A percentile compares a stretch with the other conserved stretches of the same genome.
phyloP scores from a whole-genome alignment of 2,329 filamentous ascomycete genomes.

The Ophiostoma australiae region DNA sequence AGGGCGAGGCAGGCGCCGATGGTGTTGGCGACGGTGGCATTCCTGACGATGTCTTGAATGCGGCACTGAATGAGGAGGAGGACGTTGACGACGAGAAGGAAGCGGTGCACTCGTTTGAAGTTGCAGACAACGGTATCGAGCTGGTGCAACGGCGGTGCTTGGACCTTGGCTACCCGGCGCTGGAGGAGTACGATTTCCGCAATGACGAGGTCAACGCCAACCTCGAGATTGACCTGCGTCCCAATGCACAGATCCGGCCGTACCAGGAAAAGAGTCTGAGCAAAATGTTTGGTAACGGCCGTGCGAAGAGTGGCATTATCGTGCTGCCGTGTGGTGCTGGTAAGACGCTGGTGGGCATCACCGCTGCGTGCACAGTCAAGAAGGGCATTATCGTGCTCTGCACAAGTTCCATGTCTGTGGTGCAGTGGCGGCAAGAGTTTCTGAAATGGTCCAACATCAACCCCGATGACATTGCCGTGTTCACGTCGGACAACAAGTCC shows the following conservation, averaged over 20 bases:
- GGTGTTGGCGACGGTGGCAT: not conserved
- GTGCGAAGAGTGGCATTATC: slow-evolving; percentile 95
- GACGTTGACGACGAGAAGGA: slow-evolving; percentile 78
- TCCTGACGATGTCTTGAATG: slow-evolving; percentile 50
- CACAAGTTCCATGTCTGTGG: slow-evolving; percentile 95
- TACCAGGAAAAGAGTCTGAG: slow-evolving; percentile 97
- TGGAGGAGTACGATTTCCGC: slow-evolving; percentile 96
- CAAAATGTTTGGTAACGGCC: slow-evolving; percentile 99
- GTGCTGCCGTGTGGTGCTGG: slow-evolving; percentile 94
- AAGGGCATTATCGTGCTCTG: slow-evolving; percentile 94
- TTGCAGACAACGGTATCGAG: slow-evolving; percentile 76
- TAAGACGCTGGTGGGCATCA: slow-evolving; percentile 97
- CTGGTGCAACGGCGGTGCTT: slow-evolving; percentile 84
- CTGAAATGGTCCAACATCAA: slow-evolving; percentile 96
- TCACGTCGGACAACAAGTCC: slow-evolving; percentile 87
- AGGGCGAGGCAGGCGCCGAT: not conserved
- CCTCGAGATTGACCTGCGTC: slow-evolving; percentile 87
- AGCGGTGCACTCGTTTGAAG: slow-evolving; percentile 89
- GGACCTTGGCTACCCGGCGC: slow-evolving; percentile 76
- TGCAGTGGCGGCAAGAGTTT: slow-evolving; percentile 95
- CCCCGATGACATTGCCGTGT: slow-evolving; percentile 87
- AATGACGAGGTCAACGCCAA: slow-evolving; percentile 86
- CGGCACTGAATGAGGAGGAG: slow-evolving; percentile 55
- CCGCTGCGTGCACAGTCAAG: slow-evolving; percentile 94
- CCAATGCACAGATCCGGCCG: slow-evolving; percentile 81